Conservation (phyloP, 225 moss, liverwort and hornwort species). For the Thuidium tamariscinum region DNA sequence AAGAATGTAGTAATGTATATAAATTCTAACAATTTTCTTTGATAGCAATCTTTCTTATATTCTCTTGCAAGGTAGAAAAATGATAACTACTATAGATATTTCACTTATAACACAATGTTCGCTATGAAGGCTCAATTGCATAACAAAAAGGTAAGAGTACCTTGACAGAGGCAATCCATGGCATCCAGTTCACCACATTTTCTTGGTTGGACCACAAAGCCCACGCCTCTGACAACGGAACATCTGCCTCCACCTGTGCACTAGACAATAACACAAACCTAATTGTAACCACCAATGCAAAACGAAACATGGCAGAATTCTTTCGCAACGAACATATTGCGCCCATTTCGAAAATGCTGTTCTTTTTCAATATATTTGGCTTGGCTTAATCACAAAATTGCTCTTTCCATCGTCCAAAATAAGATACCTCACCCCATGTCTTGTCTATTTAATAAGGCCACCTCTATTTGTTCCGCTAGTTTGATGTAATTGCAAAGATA, state of each 20-base stretch:
- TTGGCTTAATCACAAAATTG: neutral
- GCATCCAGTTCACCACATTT: constrained; percentile 88
- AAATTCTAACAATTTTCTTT: neutral
- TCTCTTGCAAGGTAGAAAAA: neutral
- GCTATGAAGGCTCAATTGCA: neutral
- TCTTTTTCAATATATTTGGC: neutral
- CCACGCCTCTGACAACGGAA: constrained; percentile 79
- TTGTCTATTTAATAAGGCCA: neutral
- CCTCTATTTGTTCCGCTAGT: neutral
- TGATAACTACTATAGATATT: neutral
- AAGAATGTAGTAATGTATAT: neutral
- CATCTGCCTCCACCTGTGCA: constrained; percentile 84
- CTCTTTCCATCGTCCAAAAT: neutral
- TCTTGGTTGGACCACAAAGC: constrained; percentile 84
- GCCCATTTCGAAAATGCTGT: neutral
- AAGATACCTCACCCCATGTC: neutral
- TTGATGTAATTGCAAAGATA: neutral
- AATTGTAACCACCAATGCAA: neutral
- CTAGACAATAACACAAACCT: constrained; percentile 14
- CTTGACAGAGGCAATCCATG: constrained; percentile 87
- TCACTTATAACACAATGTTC: neutral
- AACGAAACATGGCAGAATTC: neutral
- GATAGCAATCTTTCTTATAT: too few species aligned
- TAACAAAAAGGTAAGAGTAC: constrained; percentile 9
- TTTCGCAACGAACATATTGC: neutral